Conservation (phyloP, 2,329 filamentous ascomycete species). For the Thelonectria rubi region DNA sequence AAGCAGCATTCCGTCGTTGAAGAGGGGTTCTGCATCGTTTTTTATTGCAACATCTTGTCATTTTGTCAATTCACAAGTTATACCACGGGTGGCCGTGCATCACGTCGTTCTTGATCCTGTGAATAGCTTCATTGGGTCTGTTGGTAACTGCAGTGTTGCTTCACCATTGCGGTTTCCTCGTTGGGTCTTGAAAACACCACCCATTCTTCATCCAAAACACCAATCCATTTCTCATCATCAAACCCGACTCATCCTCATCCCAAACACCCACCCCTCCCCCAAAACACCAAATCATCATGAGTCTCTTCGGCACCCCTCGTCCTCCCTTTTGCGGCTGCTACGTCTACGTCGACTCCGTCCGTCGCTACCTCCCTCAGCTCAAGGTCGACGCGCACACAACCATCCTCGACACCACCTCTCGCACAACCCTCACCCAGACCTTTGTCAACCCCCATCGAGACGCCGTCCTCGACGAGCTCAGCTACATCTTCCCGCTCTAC, state of each 20-base stretch:
- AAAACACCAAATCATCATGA: conserved; percentile 14
- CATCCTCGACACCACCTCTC: conserved; percentile 64
- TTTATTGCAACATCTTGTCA: neutral
- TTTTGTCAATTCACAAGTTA: neutral
- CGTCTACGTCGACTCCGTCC: conserved; percentile 34
- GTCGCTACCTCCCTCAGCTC: conserved; percentile 66
- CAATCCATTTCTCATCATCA: no score
- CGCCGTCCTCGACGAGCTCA: conserved; percentile 54
- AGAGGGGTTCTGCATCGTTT: neutral
- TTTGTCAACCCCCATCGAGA: conserved; percentile 65
- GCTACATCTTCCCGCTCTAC: conserved; percentile 76
- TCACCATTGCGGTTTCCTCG: no score
- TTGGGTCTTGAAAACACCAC: no score
- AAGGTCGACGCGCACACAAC: conserved; percentile 66
- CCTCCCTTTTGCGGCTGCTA: conserved; percentile 48
- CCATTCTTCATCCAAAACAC: neutral
- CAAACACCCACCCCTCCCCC: neutral
- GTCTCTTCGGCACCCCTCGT: neutral
- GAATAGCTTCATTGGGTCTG: no score
- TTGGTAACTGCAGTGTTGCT: neutral
- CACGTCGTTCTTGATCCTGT: no score
- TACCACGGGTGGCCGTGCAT: neutral
- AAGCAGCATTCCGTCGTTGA: neutral
- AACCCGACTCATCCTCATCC: no score
- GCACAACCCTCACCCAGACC: conserved; percentile 61